Evolutionary conservation across 164 flowering plant species (phyloP).

Genomic region (Hamamelis virginiana): DNA sequence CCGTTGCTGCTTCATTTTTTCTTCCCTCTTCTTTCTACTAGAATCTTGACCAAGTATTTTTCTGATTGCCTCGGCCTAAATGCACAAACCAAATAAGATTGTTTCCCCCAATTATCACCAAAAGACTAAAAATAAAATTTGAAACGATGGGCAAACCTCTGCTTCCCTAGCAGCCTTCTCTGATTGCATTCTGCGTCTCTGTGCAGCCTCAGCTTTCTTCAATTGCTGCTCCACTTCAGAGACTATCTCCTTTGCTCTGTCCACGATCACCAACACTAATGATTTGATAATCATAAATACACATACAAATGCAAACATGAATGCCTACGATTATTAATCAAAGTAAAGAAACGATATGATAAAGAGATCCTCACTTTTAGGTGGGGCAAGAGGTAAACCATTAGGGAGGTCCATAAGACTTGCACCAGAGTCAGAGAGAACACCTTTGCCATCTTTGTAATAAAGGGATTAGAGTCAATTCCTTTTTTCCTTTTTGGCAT

Average conservation of each 20-base stretch:
- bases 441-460: conserved; percentile 65
- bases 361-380: conserved; percentile 61
- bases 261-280: conserved; percentile 7
- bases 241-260: conserved; percentile 82
- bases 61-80: conserved; percentile 55
- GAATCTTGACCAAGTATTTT: conserved; percentile 65
- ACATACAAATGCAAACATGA: no score
- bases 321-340: no score
- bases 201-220: conserved; percentile 93
- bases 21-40: conserved; percentile 45
- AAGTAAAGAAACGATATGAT: no score
- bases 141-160: conserved; percentile 47
- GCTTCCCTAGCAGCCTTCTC: conserved; percentile 86
- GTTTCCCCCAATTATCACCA: background rate
- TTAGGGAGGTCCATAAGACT: conserved; percentile 66
- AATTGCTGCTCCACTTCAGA: conserved; percentile 86
- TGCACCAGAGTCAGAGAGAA: conserved; percentile 32
- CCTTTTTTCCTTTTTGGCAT: no score
- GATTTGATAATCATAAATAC: background rate
- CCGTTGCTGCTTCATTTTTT: conserved; percentile 38
- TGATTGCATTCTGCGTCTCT: conserved; percentile 74
- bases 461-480: no score
- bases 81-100: background rate
- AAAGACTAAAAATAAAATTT: background rate
- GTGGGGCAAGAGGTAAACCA: conserved; percentile 71